Evolutionary conservation across 495 filamentous ascomycete species (phyloP), one percentile per base, ranked within the genome.

Genomic region (Parathielavia appendiculata): DNA sequence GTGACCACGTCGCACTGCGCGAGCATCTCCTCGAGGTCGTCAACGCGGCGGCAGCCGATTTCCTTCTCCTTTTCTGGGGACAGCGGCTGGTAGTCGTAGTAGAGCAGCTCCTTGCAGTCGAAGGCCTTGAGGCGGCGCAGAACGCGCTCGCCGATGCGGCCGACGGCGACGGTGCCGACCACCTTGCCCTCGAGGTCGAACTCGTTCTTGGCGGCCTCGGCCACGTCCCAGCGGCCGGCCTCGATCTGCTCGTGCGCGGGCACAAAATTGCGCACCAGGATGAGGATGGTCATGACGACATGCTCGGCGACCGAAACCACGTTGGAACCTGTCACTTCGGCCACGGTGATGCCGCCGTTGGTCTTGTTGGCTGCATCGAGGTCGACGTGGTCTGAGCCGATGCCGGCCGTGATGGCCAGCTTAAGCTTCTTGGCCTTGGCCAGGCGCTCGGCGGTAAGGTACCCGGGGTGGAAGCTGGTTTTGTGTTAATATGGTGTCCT

Each of bases 401-500:
- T 95, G 79, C 93, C 93, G 61, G 93, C 93, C 43, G 93, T 98
- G 75, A 98, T 75, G 66, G 92, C 92, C 56, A 95, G 79, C 83
- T 97, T 98, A 67, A 98, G 88, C 39, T 98, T 97, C 88, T 97
- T 97, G 61, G 93, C 93, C 79, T 93, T 95, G 63, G 90, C 90
- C 60, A 98, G 85, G 68, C 93, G 92, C 74, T 97, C 93, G 44
- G 90, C 90, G 51, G 89, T 97, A 47, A 98, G 86, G 82, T 98
- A 98, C 60, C 92, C 93, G 49, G 93, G 93, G 80, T 98, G 93
- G 86, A 98, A 98, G 72, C 91, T 96, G 39, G 17, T 5, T 9
- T 19, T 30, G n/a, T 35, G 19, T 43, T 14, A 39, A 6, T 30
- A 3, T 30, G 6, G 2, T 30, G n/a, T n/a, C n/a, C n/a, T 30